Evolutionary conservation across 495 filamentous ascomycete genomes (phyloP), one percentile per base, ranked within the genome.

Genomic region (Penicillium pancosmium): DNA sequence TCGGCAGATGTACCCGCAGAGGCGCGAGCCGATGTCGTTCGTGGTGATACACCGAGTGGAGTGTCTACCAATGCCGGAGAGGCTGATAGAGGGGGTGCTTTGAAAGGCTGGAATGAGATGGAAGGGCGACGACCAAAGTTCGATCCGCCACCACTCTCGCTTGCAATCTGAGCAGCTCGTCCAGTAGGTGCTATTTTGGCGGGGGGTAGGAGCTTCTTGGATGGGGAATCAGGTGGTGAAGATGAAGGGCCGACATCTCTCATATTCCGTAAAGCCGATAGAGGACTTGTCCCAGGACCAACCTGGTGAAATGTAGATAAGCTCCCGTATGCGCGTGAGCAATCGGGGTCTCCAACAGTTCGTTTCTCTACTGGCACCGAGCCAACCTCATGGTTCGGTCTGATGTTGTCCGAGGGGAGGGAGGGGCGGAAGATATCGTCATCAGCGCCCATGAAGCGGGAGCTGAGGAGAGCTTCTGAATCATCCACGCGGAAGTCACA

Each of bases 41-140:
- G 84, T 31, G 91, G 91, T 5, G 88, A 93, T 15, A 75, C 73
- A 9, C 78, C 77, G 2, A 82, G 70, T 13, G 77, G 73, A 43
- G 75, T 75, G 44, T 86, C 85, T 16, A 73, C 68, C 36, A 84
- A 73, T 8, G 85, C 84, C 8, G 94, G 94, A 10, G 93, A 98
- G n/a, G 90, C 89, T 15, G 92, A 95, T 16, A 98, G 81, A 18
- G 93, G 92, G 9, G 92, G 91, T 7, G 93, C 91, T 75, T 98
- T 98, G 75, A 98, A 98, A 1, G 93, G 89, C 67, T 92, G 90
- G 68, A 97, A 96, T 2, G 93, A 96, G 15, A 96, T 83, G 0
- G 93, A 98, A 10, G 91, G 84, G n/a, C 93, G 86, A 60, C 90
- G 81, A 49, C 83, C 75, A 25, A 83, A 72, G 59, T 65, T 86